Percentiles rank a stretch among this genome's conserved stretches.
These are phyloP conservation scores for Talaromyces piceae DNA, from an alignment of 2,329 filamentous ascomycete genomes.

Conservation along the genomic window DNA sequence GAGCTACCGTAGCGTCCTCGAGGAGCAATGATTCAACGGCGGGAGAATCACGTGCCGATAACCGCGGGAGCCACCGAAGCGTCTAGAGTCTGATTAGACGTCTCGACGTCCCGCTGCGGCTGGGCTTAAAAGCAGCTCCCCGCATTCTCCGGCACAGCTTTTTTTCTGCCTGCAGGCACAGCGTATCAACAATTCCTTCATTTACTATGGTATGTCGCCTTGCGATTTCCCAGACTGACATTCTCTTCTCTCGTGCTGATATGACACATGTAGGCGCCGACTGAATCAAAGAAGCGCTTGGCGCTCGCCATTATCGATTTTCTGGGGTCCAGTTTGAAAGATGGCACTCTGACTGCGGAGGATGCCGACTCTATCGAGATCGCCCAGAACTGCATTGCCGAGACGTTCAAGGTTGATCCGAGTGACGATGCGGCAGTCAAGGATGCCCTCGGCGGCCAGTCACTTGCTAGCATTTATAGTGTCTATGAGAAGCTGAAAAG, in stretches of 20 bases:
- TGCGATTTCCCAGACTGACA: neutral
- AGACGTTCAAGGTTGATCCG: constrained; percentile 93
- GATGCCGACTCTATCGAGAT: constrained; percentile 93
- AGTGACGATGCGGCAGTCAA: constrained; percentile 63
- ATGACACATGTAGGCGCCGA: constrained; percentile 26
- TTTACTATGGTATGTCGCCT: constrained; percentile 8
- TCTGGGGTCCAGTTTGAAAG: constrained; percentile 71
- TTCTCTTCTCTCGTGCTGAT: neutral
- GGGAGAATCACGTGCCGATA: constrained; percentile 13
- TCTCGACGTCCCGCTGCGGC: neutral
- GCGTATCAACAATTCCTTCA: neutral
- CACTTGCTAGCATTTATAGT: constrained; percentile 81
- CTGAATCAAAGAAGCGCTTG: constrained; percentile 69
- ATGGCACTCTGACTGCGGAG: constrained; percentile 80
- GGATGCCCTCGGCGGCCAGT: constrained; percentile 76
- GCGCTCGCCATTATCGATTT: constrained; percentile 97
- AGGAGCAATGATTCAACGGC: neutral
- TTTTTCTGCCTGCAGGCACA: constrained; percentile 3
- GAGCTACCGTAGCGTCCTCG: neutral
- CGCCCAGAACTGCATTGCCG: constrained; percentile 86
- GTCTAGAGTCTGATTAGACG: constrained; percentile 14
- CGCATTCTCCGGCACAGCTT: constrained; percentile 10
- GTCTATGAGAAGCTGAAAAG: constrained; percentile 93
- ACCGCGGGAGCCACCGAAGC: constrained; percentile 8
- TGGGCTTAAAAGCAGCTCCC: constrained; percentile 10